A percentile compares a stretch with the other conserved stretches of the same genome.
These are phyloP conservation scores for Oryza punctata DNA, from an alignment of 176 grass and related monocot species.

Conservation along the genomic window DNA sequence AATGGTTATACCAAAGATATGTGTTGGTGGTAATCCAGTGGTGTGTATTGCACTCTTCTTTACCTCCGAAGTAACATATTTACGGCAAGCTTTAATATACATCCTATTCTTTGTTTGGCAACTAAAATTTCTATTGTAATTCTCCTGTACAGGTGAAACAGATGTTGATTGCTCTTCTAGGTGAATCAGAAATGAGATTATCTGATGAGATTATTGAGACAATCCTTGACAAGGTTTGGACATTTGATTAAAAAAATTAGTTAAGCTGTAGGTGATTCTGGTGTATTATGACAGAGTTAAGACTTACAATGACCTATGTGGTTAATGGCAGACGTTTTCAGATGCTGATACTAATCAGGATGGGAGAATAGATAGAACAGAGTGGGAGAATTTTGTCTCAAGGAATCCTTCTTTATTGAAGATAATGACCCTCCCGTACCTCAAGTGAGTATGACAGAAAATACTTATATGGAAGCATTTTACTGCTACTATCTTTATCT, in stretches of 20 bases:
- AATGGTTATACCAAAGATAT: conserved; percentile 2
- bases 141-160: conserved; percentile 82
- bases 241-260: conserved; percentile 24
- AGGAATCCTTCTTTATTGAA: conserved; percentile 91
- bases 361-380: conserved; percentile 91
- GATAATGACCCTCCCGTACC: conserved; percentile 98
- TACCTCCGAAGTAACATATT: conserved; percentile 6
- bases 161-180: conserved; percentile 93
- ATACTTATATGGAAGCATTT: conserved; percentile 20
- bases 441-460: conserved; percentile 63
- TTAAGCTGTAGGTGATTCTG: conserved; percentile 17
- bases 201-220: conserved; percentile 87
- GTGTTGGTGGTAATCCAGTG: neutral
- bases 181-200: conserved; percentile 95
- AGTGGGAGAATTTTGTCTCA: conserved; percentile 90
- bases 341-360: conserved; percentile 90
- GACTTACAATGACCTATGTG: conserved; percentile 28
- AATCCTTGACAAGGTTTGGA: conserved; percentile 88
- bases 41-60: neutral
- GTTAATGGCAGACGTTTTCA: conserved; percentile 75
- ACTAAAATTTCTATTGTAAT: conserved; percentile 28
- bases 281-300: conserved; percentile 24
- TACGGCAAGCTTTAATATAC: neutral
- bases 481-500: neutral
- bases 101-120: neutral